Percentiles rank a stretch among this genome's conserved stretches.
Evolutionary conservation across 2,329 filamentous ascomycete species (phyloP).

Genomic region (Epichloe hybrida): DNA sequence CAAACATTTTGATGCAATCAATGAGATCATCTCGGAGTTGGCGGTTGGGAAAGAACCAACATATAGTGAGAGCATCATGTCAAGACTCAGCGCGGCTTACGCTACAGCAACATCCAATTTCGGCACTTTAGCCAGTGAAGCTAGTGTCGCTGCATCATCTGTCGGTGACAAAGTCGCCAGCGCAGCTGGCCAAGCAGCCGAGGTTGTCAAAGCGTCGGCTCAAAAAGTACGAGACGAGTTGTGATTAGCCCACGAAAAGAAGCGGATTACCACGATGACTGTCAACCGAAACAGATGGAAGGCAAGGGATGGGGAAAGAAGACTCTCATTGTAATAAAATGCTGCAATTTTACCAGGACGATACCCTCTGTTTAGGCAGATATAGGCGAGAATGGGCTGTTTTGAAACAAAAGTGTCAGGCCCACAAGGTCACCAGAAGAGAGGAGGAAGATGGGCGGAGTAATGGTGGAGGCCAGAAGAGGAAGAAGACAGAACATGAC

Average conservation of each 20-base stretch:
- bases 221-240: slow-evolving; percentile 27
- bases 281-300: not conserved
- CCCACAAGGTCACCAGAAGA: no score
- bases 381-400: not conserved
- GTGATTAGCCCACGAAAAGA: slow-evolving; percentile 16
- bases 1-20: slow-evolving; percentile 55
- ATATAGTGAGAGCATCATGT: slow-evolving; percentile 70
- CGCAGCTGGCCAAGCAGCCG: slow-evolving; percentile 26
- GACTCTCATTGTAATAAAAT: not conserved
- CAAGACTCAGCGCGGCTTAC: slow-evolving; percentile 57
- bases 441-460: no score
- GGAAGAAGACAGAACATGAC: not conserved
- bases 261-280: not conserved
- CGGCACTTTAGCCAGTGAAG: slow-evolving; percentile 26
- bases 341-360: not conserved
- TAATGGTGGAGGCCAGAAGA: no score
- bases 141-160: slow-evolving; percentile 19
- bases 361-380: not conserved
- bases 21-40: slow-evolving; percentile 62
- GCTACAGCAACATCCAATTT: slow-evolving; percentile 48
- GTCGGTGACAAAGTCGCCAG: slow-evolving; percentile 23
- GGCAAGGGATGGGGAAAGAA: not conserved
- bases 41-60: slow-evolving; percentile 64
- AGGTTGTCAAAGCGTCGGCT: slow-evolving; percentile 27
- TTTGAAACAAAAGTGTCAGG: not conserved